A percentile compares a stretch with the other conserved stretches of the same genome.
phyloP scores from a whole-genome alignment of 352 stramenopile genomes.

The Globisporangium nunn region DNA sequence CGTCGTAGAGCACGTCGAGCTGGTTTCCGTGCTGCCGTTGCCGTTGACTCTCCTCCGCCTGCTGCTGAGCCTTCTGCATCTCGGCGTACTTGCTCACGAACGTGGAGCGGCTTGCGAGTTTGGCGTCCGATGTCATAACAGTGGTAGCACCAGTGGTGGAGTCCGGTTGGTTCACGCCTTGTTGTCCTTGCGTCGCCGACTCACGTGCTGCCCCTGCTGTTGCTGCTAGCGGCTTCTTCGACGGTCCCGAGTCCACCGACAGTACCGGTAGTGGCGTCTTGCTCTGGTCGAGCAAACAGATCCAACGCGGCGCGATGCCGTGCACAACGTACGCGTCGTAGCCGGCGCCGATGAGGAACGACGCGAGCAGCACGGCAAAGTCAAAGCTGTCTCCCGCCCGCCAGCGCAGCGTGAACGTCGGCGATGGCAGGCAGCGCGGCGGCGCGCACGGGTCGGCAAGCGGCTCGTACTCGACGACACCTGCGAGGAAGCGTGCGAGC shows the following conservation, averaged over 20 bases:
- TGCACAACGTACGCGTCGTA: constrained; percentile 94
- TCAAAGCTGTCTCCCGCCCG: constrained; percentile 91
- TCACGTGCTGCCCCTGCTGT: constrained; percentile 1
- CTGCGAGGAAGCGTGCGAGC: constrained; percentile 85
- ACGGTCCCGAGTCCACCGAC: constrained; percentile 38
- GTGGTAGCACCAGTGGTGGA: background rate
- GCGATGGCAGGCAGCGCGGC: constrained; percentile 74
- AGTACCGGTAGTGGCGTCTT: constrained; percentile 59
- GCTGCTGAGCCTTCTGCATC: constrained; percentile 36
- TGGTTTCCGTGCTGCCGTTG: constrained; percentile 28
- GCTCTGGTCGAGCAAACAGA: constrained; percentile 90
- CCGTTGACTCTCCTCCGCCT: constrained; percentile 23
- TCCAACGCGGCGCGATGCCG: constrained; percentile 79
- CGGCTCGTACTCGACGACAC: constrained; percentile 91
- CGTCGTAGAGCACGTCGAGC: constrained; percentile 44
- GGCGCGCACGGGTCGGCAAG: constrained; percentile 75
- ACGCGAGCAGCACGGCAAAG: constrained; percentile 82
- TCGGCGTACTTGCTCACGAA: constrained; percentile 67
- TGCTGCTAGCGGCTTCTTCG: constrained; percentile 19
- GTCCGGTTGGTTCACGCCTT: too few relatives aligned
- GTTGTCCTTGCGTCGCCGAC: background rate
- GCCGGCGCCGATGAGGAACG: constrained; percentile 89
- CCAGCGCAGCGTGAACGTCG: constrained; percentile 84
- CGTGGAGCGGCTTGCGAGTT: constrained; percentile 43
- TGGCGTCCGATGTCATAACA: constrained; percentile 16